Evolutionary conservation across 495 filamentous ascomycete species (phyloP).

Genomic region (Parmelia sp.): DNA sequence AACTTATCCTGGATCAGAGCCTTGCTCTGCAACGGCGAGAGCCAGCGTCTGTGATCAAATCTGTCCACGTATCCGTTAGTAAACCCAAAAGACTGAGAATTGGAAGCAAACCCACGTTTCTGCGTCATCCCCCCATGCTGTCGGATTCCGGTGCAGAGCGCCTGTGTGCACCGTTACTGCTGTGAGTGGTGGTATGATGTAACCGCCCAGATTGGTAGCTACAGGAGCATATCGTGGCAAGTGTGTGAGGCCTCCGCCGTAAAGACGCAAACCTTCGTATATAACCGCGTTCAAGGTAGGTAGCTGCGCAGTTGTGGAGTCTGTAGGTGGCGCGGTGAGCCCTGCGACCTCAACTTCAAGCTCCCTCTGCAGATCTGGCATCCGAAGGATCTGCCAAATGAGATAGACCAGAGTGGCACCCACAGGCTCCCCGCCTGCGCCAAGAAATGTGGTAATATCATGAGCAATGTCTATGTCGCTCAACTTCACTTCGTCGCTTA

Average conservation of each 20-base stretch:
- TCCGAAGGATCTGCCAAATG: conserved; percentile 16
- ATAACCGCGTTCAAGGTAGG: conserved; percentile 18
- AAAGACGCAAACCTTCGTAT: conserved; percentile 16
- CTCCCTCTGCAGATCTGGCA: conserved; percentile 20
- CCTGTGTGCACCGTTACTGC: conserved; percentile 14
- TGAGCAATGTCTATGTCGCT: conserved; percentile 18
- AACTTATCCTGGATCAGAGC: conserved; percentile 14
- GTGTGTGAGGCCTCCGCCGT: conserved; percentile 9
- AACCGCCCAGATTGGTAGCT: conserved; percentile 12
- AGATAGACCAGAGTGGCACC: conserved; percentile 14
- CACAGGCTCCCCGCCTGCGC: conserved; percentile 14
- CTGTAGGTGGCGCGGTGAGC: conserved; percentile 11
- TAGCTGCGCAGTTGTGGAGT: conserved; percentile 9
- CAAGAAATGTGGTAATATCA: conserved; percentile 16
- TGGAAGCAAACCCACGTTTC: conserved; percentile 7
- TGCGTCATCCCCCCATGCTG: conserved; percentile 17
- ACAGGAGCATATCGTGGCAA: conserved; percentile 10
- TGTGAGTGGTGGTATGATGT: conserved; percentile 14
- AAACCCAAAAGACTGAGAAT: background rate
- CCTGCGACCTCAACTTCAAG: conserved; percentile 17
- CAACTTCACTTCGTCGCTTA: conserved; percentile 16
- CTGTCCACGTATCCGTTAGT: conserved; percentile 2
- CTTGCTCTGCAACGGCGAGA: conserved; percentile 10
- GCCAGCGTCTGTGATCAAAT: conserved; percentile 18
- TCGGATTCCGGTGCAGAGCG: conserved; percentile 18